A percentile compares a stretch with the other conserved stretches of the same genome.
These are phyloP conservation scores for Pseudocercospora fijiensis DNA, from an alignment of 2,329 filamentous ascomycete species.

Conservation along the genomic window DNA sequence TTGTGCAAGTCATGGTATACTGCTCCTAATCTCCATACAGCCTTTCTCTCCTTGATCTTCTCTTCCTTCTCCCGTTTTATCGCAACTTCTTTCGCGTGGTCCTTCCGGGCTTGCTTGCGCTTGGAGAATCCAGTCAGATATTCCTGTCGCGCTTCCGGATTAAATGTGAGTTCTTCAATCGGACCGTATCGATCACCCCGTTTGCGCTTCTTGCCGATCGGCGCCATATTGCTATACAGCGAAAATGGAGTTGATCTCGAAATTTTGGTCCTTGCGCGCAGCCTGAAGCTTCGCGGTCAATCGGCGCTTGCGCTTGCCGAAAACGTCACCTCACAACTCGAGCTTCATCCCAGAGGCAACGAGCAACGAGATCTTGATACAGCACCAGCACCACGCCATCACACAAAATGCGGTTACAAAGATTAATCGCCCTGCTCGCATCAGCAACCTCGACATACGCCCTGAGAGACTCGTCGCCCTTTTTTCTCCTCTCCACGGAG, in stretches of 20 bases:
- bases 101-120: conserved; percentile 81
- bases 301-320: neutral
- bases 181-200: conserved; percentile 13
- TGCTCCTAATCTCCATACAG: conserved; percentile 55
- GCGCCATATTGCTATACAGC: conserved; percentile 11
- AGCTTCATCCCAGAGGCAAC: conserved; percentile 6
- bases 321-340: conserved; percentile 9
- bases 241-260: conserved; percentile 2
- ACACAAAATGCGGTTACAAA: conserved; percentile 29
- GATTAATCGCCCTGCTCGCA: conserved; percentile 28
- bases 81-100: conserved; percentile 79
- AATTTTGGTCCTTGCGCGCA: conserved; percentile 10
- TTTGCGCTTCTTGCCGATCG: conserved; percentile 15
- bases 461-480: conserved; percentile 61
- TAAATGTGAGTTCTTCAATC: conserved; percentile 72
- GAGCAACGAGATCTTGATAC: neutral
- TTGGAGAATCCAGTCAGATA: conserved; percentile 97
- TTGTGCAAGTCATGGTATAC: neutral
- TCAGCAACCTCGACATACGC: conserved; percentile 55
- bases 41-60: conserved; percentile 68
- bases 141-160: conserved; percentile 73
- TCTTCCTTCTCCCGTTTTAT: conserved; percentile 75
- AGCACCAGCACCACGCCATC: conserved; percentile 11
- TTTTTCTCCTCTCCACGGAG: conserved; percentile 81
- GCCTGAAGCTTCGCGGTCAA: neutral